Percentiles rank a stretch among this genome's conserved stretches.
These are phyloP conservation scores for Thermoascus crustaceus DNA, from an alignment of 2,329 filamentous ascomycete species.

Conservation along the genomic window DNA sequence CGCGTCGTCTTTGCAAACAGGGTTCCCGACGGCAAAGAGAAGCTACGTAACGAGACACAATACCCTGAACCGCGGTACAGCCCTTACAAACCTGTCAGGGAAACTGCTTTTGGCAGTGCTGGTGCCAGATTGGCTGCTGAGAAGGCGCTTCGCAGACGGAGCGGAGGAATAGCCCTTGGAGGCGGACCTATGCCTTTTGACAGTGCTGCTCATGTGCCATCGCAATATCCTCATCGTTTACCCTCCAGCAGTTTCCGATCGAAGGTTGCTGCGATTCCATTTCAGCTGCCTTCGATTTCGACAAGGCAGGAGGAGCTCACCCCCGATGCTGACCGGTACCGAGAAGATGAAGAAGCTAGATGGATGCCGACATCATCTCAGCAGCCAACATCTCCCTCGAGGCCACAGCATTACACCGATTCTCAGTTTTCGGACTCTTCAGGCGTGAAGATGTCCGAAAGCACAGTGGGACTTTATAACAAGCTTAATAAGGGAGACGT, in stretches of 20 bases:
- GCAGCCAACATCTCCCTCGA: background rate
- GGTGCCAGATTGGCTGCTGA: slow-evolving; percentile 50
- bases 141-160: slow-evolving; percentile 51
- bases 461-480: slow-evolving; percentile 45
- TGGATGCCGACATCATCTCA: background rate
- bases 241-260: slow-evolving; percentile 1
- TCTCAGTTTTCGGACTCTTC: too few relatives aligned
- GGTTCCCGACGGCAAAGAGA: slow-evolving; percentile 91
- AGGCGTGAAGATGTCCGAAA: slow-evolving; percentile 23
- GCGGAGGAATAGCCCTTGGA: slow-evolving; percentile 40
- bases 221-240: slow-evolving; percentile 5
- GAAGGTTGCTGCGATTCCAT: background rate
- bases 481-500: slow-evolving; percentile 61
- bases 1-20: slow-evolving; percentile 94
- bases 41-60: slow-evolving; percentile 79
- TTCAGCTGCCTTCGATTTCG: background rate
- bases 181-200: slow-evolving; percentile 4
- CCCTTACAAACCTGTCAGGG: slow-evolving; percentile 62
- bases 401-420: too few relatives aligned
- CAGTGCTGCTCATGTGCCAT: background rate
- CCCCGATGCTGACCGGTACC: background rate
- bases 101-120: slow-evolving; percentile 32
- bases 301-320: background rate
- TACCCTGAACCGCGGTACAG: slow-evolving; percentile 81
- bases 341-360: background rate